Evolutionary conservation across 2,329 filamentous ascomycete species (phyloP).

Genomic region (Dactylellina cionopaga): DNA sequence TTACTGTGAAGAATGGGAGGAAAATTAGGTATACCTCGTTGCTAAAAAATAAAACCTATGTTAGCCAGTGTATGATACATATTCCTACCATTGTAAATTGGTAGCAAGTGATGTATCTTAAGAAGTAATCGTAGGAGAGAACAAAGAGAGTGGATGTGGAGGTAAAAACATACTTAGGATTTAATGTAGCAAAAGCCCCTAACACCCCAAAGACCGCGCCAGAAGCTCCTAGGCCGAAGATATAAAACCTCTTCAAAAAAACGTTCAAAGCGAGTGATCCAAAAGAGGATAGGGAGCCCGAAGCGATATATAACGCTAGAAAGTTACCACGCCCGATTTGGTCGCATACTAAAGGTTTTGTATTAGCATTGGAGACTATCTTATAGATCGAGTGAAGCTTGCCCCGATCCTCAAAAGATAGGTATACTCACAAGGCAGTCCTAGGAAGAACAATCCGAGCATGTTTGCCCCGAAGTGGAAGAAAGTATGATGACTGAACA

Average conservation of each 20-base stretch:
- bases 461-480: conserved; percentile 74
- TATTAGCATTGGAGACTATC: not conserved
- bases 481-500: conserved; percentile 75
- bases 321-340: conserved; percentile 76
- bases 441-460: conserved; percentile 73
- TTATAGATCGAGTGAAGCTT: no score
- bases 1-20: conserved; percentile 62
- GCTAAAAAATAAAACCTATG: conserved; percentile 67
- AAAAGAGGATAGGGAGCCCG: conserved; percentile 70
- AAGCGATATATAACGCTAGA: conserved; percentile 72
- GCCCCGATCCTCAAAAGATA: not conserved
- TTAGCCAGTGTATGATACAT: conserved; percentile 66
- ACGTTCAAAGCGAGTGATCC: conserved; percentile 66
- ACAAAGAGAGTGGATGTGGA: conserved; percentile 65
- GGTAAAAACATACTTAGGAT: conserved; percentile 51
- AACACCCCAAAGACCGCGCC: conserved; percentile 72
- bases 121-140: conserved; percentile 68
- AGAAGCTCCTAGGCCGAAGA: conserved; percentile 73
- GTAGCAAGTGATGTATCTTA: conserved; percentile 67
- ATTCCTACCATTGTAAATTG: not conserved
- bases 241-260: conserved; percentile 60
- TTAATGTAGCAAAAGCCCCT: conserved; percentile 65
- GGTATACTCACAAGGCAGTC: conserved; percentile 63
- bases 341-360: conserved; percentile 67
- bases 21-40: conserved; percentile 65